phyloP scores from a whole-genome alignment of 768 basidiomycete genomes.

The Tricholoma sp. region DNA sequence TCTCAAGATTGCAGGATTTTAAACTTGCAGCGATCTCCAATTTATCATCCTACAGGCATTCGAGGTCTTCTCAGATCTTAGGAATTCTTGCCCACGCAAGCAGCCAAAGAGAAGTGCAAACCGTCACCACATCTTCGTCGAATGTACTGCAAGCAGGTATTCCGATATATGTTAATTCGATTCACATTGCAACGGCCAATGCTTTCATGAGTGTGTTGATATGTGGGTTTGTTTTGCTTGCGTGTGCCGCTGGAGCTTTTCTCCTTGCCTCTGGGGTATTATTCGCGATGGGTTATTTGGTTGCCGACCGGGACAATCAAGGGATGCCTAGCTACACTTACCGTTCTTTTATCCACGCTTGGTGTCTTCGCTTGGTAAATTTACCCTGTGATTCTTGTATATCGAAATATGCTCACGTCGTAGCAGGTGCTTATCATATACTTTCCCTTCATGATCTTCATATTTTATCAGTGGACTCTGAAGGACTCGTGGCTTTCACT shows the following conservation, averaged over 20 bases:
- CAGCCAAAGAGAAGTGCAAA: constrained; percentile 44
- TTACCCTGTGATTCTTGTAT: not conserved
- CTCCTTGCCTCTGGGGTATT: constrained; percentile 45
- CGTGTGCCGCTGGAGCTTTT: constrained; percentile 49
- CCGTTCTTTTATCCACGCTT: constrained; percentile 45
- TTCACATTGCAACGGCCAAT: constrained; percentile 80
- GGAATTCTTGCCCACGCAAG: constrained; percentile 5
- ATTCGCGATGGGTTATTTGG: constrained; percentile 25
- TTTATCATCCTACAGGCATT: not conserved
- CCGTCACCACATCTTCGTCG: constrained; percentile 55
- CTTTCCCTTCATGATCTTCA: constrained; percentile 70
- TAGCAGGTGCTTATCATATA: constrained; percentile 55
- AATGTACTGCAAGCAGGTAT: constrained; percentile 77
- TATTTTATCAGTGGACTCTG: constrained; percentile 89
- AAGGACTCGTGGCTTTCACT: constrained; percentile 84
- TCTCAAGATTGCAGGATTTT: not conserved
- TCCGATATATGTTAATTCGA: constrained; percentile 73
- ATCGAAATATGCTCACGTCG: constrained; percentile 1
- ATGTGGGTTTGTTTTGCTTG: constrained; percentile 60
- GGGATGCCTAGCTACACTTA: constrained; percentile 29
- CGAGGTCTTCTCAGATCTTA: constrained; percentile 1
- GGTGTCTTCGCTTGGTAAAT: constrained; percentile 66
- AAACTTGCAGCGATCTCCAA: not conserved
- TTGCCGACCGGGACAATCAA: constrained; percentile 4
- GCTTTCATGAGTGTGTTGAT: constrained; percentile 90